Evolutionary conservation across 306 rosid genomes (phyloP), one percentile per base, ranked within the genome.

Genomic region (Quercus variabilis): DNA sequence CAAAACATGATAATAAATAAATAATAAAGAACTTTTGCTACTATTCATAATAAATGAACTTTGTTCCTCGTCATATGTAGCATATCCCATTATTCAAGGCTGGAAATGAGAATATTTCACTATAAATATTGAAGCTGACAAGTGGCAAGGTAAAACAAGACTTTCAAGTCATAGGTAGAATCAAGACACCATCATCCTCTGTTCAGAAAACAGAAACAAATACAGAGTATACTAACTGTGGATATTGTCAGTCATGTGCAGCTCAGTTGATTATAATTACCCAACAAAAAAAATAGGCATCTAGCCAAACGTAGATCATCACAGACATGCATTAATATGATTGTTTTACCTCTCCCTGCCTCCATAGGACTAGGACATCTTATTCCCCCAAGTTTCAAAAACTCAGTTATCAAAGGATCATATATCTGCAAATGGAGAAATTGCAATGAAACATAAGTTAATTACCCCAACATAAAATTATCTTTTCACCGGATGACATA

Each of bases 301-400:
- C 20, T 63, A 41, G 18, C 30, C 59, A 20, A 70, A 14, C 33
- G 65, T 59, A 59, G 74, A 69, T 19, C 51, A 62, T 25, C 35
- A 77, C 23, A 49, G 17, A 7, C 74, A 46, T 3, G 9, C 55
- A 62, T 18, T 35, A 55, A 65, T 19, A 14, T 70, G 41, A 71
- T 58, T 55, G 76, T 73, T 59, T 46, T 86, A 94, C 98, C 97
- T 88, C 82, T 85, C 69, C 89, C 94, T 64, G 93, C 93, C 83
- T 91, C 98, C 23, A 6, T 38, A 30, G 88, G 86, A 76, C 88
- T 87, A 82, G 88, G 82, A 88, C 94, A 89, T 82, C 71, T 85
- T 49, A 71, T 51, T 83, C 97, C 98, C 52, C 98, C 98, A 74
- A 86, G 85, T 86, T 91, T 92, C 57, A 81, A 69, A 46, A 92